phyloP scores from a whole-genome alignment of 306 rosid species.

The Cyamopsis tetragonoloba region DNA sequence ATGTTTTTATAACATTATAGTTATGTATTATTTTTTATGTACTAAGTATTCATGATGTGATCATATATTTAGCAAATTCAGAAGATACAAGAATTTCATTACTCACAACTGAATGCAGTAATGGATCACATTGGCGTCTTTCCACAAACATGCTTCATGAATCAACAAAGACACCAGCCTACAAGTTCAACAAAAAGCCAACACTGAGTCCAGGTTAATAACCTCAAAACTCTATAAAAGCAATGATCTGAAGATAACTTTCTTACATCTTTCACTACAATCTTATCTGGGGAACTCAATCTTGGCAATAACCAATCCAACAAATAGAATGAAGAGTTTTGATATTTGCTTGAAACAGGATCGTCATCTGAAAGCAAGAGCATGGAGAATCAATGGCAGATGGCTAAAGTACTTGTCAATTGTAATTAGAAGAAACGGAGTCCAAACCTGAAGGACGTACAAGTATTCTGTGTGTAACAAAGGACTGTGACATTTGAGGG shows the following conservation, averaged over 20 bases:
- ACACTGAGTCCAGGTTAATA: conserved; percentile 9
- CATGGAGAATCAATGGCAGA: neutral
- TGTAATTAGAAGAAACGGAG: conserved; percentile 1
- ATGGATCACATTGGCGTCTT: conserved; percentile 17
- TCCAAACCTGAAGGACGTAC: conserved; percentile 66
- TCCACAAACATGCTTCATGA: conserved; percentile 29
- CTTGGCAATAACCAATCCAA: conserved; percentile 83
- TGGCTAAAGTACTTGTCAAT: conserved; percentile 17
- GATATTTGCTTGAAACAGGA: conserved; percentile 28
- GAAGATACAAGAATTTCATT: neutral
- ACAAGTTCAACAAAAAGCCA: conserved; percentile 21
- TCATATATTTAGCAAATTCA: neutral
- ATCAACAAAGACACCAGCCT: conserved; percentile 55
- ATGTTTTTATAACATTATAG: too few species aligned
- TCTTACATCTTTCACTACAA: conserved; percentile 73
- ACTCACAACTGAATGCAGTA: conserved; percentile 8
- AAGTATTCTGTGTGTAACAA: conserved; percentile 77
- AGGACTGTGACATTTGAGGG: conserved; percentile 52
- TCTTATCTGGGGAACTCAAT: conserved; percentile 43
- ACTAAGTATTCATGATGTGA: neutral
- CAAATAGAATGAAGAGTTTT: conserved; percentile 39
- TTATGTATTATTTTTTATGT: too few species aligned
- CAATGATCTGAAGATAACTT: conserved; percentile 1
- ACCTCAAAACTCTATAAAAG: neutral
- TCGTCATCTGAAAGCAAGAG: conserved; percentile 49